Conservation (phyloP, 1,284 basidiomycete species). For the Papiliotrema flavescens region DNA sequence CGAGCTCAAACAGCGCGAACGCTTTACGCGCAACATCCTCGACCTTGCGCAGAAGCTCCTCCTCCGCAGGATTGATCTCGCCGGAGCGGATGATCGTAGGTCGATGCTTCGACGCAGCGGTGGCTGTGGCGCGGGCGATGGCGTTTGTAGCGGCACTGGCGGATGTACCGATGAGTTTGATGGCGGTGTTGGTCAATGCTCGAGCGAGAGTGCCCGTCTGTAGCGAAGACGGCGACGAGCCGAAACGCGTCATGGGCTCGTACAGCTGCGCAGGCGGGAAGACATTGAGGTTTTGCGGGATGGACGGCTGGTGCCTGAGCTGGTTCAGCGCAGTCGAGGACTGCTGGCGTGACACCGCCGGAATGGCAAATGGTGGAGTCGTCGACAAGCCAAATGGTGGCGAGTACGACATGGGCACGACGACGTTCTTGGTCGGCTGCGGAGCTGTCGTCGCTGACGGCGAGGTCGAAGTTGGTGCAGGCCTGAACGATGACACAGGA, state of each 20-base stretch:
- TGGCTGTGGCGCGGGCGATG: slow-evolving; percentile 38
- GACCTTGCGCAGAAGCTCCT: slow-evolving; percentile 66
- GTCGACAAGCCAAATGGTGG: slow-evolving; percentile 49
- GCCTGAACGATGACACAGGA: slow-evolving; percentile 43
- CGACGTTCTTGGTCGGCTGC: slow-evolving; percentile 11
- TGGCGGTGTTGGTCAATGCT: slow-evolving; percentile 82
- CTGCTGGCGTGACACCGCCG: slow-evolving; percentile 9
- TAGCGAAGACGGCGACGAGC: slow-evolving; percentile 37
- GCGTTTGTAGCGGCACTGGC: slow-evolving; percentile 44
- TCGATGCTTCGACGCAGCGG: slow-evolving; percentile 21
- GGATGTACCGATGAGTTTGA: slow-evolving; percentile 76
- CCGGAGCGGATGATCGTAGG: slow-evolving; percentile 29
- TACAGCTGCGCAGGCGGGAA: slow-evolving; percentile 15
- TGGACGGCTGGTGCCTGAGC: slow-evolving; percentile 32
- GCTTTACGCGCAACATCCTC: slow-evolving; percentile 95
- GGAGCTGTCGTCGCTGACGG: slow-evolving; percentile 5
- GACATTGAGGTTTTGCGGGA: slow-evolving; percentile 31
- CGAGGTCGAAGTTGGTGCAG: slow-evolving; percentile 13
- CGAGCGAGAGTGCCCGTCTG: slow-evolving; percentile 68
- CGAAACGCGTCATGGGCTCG: slow-evolving; percentile 22
- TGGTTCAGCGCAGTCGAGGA: slow-evolving; percentile 1
- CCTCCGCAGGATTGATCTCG: slow-evolving; percentile 67
- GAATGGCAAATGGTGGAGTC: slow-evolving; percentile 49
- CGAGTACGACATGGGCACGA: slow-evolving; percentile 43
- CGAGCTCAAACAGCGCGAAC: slow-evolving; percentile 85